Evolutionary conservation across 495 filamentous ascomycete species (phyloP).

Genomic region (Penicillium macrosclerotiorum): DNA sequence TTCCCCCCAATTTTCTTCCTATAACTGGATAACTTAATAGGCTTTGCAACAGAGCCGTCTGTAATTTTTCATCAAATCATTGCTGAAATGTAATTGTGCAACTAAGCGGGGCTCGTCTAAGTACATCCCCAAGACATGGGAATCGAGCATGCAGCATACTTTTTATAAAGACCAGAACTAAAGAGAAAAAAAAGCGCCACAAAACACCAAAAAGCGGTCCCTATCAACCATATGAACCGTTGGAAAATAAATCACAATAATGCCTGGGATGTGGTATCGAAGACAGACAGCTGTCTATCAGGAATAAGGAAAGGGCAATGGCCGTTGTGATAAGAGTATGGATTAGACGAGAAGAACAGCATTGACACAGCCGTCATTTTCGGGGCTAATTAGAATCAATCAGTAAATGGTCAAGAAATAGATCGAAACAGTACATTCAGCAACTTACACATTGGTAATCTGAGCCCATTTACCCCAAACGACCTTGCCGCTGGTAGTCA

Average conservation of each 20-base stretch:
- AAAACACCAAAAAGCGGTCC: slow-evolving; percentile 28
- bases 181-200: slow-evolving; percentile 23
- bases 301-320: slow-evolving; percentile 10
- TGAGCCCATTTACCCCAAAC: slow-evolving; percentile 89
- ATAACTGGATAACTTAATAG: not conserved
- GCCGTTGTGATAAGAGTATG: slow-evolving; percentile 3
- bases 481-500: slow-evolving; percentile 90
- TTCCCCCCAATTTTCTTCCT: not conserved
- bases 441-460: slow-evolving; percentile 57
- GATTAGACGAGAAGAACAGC: slow-evolving; percentile 30
- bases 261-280: slow-evolving; percentile 28
- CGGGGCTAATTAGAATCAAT: slow-evolving; percentile 11
- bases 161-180: slow-evolving; percentile 28
- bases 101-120: slow-evolving; percentile 22
- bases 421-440: no score
- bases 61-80: slow-evolving; percentile 10
- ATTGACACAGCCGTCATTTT: slow-evolving; percentile 28
- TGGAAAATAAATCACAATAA: slow-evolving; percentile 20
- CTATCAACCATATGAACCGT: slow-evolving; percentile 20
- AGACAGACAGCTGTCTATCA: slow-evolving; percentile 18
- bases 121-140: slow-evolving; percentile 16
- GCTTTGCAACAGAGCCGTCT: not conserved
- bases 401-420: no score
- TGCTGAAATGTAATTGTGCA: slow-evolving; percentile 17
- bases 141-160: slow-evolving; percentile 23